phyloP scores from a whole-genome alignment of 441 rosid genomes.

The Syzygium malaccense region DNA sequence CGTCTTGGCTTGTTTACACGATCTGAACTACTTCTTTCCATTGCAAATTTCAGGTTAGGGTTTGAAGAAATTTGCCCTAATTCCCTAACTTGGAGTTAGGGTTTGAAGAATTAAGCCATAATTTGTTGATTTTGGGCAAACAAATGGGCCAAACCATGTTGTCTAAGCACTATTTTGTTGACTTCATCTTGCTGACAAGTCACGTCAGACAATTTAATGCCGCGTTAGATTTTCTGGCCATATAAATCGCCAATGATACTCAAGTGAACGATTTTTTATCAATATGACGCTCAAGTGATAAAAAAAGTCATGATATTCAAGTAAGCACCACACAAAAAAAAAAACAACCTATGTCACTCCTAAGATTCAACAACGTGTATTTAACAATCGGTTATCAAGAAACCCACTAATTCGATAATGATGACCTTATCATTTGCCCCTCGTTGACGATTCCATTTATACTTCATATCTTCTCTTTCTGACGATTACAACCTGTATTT shows the following conservation, averaged over 20 bases:
- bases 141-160: neutral
- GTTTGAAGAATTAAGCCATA: neutral
- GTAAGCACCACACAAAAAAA: too few species aligned
- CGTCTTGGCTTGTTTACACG: neutral
- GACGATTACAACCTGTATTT: too few species aligned
- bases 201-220: neutral
- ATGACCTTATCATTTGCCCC: too few species aligned
- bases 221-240: neutral
- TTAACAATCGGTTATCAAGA: too few species aligned
- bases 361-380: too few species aligned
- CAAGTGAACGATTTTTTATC: neutral
- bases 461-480: too few species aligned
- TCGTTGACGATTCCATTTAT: too few species aligned
- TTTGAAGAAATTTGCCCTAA: neutral
- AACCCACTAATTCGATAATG: too few species aligned
- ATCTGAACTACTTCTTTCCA: neutral
- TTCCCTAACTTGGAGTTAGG: neutral
- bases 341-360: too few species aligned
- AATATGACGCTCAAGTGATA: neutral
- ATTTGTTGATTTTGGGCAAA: neutral
- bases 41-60: neutral
- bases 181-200: fast-evolving
- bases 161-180: neutral
- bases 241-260: neutral
- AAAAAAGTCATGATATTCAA: fast-evolving